A percentile compares a stretch with the other conserved stretches of the same genome.
phyloP scores from a whole-genome alignment of 2,329 filamentous ascomycete genomes.

The Cytospora mali region DNA sequence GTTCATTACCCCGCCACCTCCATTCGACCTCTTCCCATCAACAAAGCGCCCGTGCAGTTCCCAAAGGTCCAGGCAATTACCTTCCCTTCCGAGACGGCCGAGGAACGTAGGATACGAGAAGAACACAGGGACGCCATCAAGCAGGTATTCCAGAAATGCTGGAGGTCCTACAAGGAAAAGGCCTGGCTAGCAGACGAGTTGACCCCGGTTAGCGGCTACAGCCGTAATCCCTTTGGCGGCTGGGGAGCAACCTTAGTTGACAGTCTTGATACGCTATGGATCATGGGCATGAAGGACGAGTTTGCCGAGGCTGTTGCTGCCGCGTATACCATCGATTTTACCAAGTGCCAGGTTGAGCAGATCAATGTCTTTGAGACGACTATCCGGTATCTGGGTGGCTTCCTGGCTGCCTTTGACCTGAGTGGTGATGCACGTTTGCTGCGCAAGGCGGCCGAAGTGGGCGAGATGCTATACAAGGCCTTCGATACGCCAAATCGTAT shows the following conservation, averaged over 20 bases:
- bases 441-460: conserved; percentile 44
- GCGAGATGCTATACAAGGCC: conserved; percentile 41
- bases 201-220: conserved; percentile 10
- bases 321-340: conserved; percentile 22
- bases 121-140: conserved; percentile 24
- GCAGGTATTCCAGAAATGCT: conserved; percentile 18
- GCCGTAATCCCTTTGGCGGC: conserved; percentile 24
- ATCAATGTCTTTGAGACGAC: conserved; percentile 41
- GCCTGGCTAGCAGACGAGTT: conserved; percentile 25
- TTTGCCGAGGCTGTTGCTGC: conserved; percentile 21
- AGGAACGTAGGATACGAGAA: neutral
- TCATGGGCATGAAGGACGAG: conserved; percentile 26
- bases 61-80: conserved; percentile 21
- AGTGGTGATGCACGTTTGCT: conserved; percentile 40
- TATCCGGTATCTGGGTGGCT: conserved; percentile 27
- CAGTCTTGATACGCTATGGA: conserved; percentile 27
- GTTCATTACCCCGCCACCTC: conserved; percentile 13
- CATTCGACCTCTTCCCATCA: conserved; percentile 20
- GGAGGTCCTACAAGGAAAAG: conserved; percentile 20
- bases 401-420: conserved; percentile 26
- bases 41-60: neutral
- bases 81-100: conserved; percentile 12
- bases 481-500: conserved; percentile 40
- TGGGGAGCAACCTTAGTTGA: conserved; percentile 29
- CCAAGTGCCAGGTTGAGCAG: conserved; percentile 13